These are phyloP conservation scores for Cucurbita maxima DNA, from an alignment of 306 rosid genomes.

Conservation along the genomic window DNA sequence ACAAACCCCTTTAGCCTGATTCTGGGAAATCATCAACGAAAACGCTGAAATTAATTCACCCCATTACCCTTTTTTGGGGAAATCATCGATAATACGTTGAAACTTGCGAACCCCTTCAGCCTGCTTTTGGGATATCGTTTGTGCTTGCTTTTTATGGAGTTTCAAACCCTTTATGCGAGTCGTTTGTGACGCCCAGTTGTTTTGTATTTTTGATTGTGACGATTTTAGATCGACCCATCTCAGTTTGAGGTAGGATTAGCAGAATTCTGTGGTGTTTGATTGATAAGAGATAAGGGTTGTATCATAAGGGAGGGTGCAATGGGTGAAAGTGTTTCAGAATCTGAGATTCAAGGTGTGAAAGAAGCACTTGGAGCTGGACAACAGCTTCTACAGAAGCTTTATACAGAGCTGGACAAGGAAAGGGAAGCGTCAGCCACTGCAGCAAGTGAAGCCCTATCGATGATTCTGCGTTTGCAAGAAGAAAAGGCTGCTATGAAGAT, in stretches of 20 bases:
- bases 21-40: not conserved
- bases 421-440: conserved; percentile 85
- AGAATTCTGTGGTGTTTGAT: not conserved
- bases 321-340: conserved; percentile 32
- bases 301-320: conserved; percentile 2
- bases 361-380: conserved; percentile 69
- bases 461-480: conserved; percentile 87
- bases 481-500: conserved; percentile 85
- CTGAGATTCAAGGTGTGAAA: conserved; percentile 36
- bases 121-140: not conserved
- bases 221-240: not conserved
- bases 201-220: not conserved
- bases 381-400: conserved; percentile 63
- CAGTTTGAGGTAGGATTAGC: not conserved
- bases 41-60: not conserved
- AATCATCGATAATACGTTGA: not conserved
- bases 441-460: conserved; percentile 75
- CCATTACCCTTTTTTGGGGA: not conserved
- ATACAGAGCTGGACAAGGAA: conserved; percentile 68
- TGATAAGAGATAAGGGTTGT: not conserved
- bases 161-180: not conserved
- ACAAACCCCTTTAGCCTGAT: not conserved
- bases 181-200: not conserved
- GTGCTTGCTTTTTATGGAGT: not conserved
- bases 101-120: not conserved